Evolutionary conservation across 768 basidiomycete genomes (phyloP).

Genomic region (Suillus alpinus): DNA sequence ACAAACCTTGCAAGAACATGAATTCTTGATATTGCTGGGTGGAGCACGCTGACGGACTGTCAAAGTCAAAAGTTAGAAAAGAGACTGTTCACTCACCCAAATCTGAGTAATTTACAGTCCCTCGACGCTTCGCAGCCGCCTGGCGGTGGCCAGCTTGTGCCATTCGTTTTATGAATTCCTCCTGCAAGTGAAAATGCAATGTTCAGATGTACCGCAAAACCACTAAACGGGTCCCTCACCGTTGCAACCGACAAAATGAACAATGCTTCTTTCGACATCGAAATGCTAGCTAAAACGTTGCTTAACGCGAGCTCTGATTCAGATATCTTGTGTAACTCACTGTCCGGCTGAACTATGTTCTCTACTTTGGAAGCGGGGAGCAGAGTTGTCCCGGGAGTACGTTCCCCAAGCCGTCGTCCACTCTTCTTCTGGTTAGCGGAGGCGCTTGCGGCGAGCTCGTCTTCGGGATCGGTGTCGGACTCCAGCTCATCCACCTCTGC

Average conservation of each 20-base stretch:
- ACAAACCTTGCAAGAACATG: slow-evolving; percentile 64
- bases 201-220: slow-evolving; percentile 5
- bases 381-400: slow-evolving; percentile 62
- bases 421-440: slow-evolving; percentile 25
- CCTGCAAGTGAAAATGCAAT: slow-evolving; percentile 41
- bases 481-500: slow-evolving; percentile 34
- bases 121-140: slow-evolving; percentile 57
- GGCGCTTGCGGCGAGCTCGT: slow-evolving; percentile 25
- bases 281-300: slow-evolving; percentile 41
- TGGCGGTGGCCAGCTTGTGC: slow-evolving; percentile 66
- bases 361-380: slow-evolving; percentile 68
- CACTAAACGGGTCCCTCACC: slow-evolving; percentile 39
- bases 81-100: slow-evolving; percentile 52
- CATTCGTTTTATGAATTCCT: slow-evolving; percentile 81
- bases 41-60: slow-evolving; percentile 45
- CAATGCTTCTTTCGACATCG: slow-evolving; percentile 72
- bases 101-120: slow-evolving; percentile 64
- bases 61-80: slow-evolving; percentile 2
- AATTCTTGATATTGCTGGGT: slow-evolving; percentile 65
- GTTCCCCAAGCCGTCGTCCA: slow-evolving; percentile 34
- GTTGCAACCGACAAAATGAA: slow-evolving; percentile 77
- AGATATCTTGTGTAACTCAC: slow-evolving; percentile 34
- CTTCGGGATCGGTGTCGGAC: slow-evolving; percentile 26
- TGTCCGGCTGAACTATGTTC: slow-evolving; percentile 77
- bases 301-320: not conserved